Base-by-base conservation (phyloP, 768 basidiomycete genomes). In the Trametes elegans region DNA sequence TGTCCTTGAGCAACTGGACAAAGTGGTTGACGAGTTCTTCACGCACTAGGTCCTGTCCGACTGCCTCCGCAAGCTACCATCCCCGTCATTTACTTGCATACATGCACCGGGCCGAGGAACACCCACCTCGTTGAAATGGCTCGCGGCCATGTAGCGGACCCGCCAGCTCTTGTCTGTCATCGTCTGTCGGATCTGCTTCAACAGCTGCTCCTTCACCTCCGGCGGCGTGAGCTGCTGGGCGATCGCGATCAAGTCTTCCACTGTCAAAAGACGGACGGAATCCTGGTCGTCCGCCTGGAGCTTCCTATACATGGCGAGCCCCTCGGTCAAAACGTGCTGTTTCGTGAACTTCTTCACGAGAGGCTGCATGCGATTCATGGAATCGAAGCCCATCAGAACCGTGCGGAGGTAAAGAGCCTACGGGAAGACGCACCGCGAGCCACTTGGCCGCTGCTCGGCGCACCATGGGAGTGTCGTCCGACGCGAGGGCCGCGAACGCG, bases 381-480 rank as follows among this genome's bases (percentile, higher is more conserved):
- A 35, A 53, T 44, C 34, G 34, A 38, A 36, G 24, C 23, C 14
- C 42, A 11, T 24, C 19, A 60, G 38, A 45, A 19, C 50, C 65
- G 35, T 64, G 60, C 29, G 36, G 64, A 19, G 63, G 59, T 45
- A 52, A 32, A 56, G 46, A 26, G 61, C 10, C 32, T n/a, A n/a
- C n/a, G 26, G 48, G 35, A 28, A 32, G 23, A 82, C 92, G 68
- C 70, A 98, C 95, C 43, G 93, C 96, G 41, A 98, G 87, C 83
- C 90, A 93, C 72, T 93, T 97, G 11, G 95, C 95, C 42, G 94
- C 94, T 24, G 96, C 95, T 59, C 97, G 80, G 65, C 95, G 80
- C 55, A 98, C 96, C 97, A 99, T 99, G 23, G 97, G 97, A 11
- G 97, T 99, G 67, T 99, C 97, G 68, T 99, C 97, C 18, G 84